Evolutionary conservation across 2,329 filamentous ascomycete genomes (phyloP).

Genomic region (Xylaria sp.): DNA sequence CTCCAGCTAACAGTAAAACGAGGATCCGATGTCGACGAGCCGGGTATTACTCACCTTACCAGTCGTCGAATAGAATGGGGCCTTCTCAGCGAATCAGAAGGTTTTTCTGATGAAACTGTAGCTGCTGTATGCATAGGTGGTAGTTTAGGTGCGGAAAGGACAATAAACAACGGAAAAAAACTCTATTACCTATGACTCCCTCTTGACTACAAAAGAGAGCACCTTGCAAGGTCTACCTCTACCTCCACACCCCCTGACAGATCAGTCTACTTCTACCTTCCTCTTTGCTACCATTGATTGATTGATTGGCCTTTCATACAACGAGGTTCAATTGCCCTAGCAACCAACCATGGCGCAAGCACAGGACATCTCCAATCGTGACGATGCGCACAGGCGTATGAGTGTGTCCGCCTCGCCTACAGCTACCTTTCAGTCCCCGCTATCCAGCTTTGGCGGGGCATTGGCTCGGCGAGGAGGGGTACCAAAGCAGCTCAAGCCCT

Average conservation of each 20-base stretch:
- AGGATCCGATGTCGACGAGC: constrained; percentile 32
- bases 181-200: constrained; percentile 10
- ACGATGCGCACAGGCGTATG: constrained; percentile 65
- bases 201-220: constrained; percentile 17
- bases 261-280: background rate
- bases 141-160: background rate
- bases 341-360: constrained; percentile 55
- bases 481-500: constrained; percentile 89
- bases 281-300: background rate
- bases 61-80: constrained; percentile 23
- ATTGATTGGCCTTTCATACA: constrained; percentile 7
- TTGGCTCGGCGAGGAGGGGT: constrained; percentile 55
- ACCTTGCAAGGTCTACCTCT: background rate
- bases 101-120: background rate
- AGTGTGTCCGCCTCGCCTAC: constrained; percentile 80
- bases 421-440: constrained; percentile 78
- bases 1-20: constrained; percentile 22
- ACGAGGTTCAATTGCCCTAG: constrained; percentile 6
- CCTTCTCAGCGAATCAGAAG: constrained; percentile 27
- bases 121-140: no score
- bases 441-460: constrained; percentile 69
- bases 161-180: constrained; percentile 16
- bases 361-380: constrained; percentile 60
- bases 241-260: background rate
- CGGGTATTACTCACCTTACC: constrained; percentile 16